Base-by-base conservation (phyloP, 2,329 filamentous ascomycete genomes). In the Aspergillus nomiae region DNA sequence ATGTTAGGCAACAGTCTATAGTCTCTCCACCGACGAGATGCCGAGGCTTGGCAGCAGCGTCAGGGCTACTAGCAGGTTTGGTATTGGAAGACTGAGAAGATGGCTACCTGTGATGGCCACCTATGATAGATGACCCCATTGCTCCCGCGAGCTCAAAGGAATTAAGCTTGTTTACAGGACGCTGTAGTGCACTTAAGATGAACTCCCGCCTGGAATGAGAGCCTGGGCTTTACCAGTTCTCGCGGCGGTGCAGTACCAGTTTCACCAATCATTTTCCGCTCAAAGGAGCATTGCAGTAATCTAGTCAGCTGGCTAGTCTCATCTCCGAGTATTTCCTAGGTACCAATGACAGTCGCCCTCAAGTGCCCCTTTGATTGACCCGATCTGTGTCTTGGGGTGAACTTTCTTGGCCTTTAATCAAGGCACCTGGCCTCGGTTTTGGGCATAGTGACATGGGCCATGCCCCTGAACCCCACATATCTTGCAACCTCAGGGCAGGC, bases 391-490 rank as follows among this genome's bases (percentile, higher is more conserved):
- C 24, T 28, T 50, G 24, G 12, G 9, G 5, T 21, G 24, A 50
- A 30, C 24, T 14, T 50, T 50, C 24, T 16, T 3, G n/a, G 5
- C 12, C 8, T 28, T 24, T 6, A 28, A 16, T 12, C 24, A 50
- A 50, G 24, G 21, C 21, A 4, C 8, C 11, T 21, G 43, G n/a
- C 21, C 43, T 48, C 8, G 28, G n/a, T 46, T 26, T 19, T 14
- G 32, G 30, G 26, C 14, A 58, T 32, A 34, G 43, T 58, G 56
- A 58, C 56, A 58, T 58, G 11, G 56, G 56, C 43, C 56, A 32
- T 48, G 56, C 28, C 56, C 30, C 10, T 46, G 14, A 11, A 30
- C 38, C n/a, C 34, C 55, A 28, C 5, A 43, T 8, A 46, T 36
- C 41, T 46, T 26, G 21, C 19, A 54, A 54, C 28, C 19, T 43